Conservation (phyloP, 2,329 filamentous ascomycete genomes). For the Keithomyces neogunnii region DNA sequence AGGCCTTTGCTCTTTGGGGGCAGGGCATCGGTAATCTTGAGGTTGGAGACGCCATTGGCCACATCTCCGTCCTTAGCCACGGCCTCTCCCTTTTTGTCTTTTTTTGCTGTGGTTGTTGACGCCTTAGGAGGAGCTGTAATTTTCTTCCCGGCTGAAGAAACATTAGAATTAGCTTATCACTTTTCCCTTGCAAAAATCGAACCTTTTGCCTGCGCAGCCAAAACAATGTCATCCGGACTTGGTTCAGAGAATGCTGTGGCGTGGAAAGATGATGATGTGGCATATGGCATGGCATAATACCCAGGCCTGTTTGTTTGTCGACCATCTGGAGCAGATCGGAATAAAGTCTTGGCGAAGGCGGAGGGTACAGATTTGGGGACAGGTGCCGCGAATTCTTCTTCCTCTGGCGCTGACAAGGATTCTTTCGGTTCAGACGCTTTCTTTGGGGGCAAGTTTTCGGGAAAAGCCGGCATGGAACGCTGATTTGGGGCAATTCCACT, state of each 20-base stretch:
- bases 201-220: slow-evolving; percentile 84
- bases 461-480: background rate
- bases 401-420: background rate
- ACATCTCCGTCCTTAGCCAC: slow-evolving; percentile 15
- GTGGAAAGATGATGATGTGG: slow-evolving; percentile 39
- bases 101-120: slow-evolving; percentile 20
- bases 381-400: slow-evolving; percentile 5
- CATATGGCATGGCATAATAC: slow-evolving; percentile 39
- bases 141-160: slow-evolving; percentile 44
- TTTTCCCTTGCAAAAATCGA: slow-evolving; percentile 50
- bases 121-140: slow-evolving; percentile 28
- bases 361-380: slow-evolving; percentile 33
- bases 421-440: background rate
- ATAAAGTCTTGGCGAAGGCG: slow-evolving; percentile 46
- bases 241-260: slow-evolving; percentile 68
- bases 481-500: background rate
- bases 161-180: slow-evolving; percentile 45
- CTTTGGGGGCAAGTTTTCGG: background rate
- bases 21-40: slow-evolving; percentile 43
- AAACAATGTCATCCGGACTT: slow-evolving; percentile 85
- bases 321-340: slow-evolving; percentile 31
- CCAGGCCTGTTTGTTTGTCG: slow-evolving; percentile 20
- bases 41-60: slow-evolving; percentile 20
- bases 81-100: slow-evolving; percentile 28
- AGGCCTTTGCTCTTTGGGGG: slow-evolving; percentile 67